phyloP scores from a whole-genome alignment of 2,329 filamentous ascomycete genomes.

The Curvularia sp. region DNA sequence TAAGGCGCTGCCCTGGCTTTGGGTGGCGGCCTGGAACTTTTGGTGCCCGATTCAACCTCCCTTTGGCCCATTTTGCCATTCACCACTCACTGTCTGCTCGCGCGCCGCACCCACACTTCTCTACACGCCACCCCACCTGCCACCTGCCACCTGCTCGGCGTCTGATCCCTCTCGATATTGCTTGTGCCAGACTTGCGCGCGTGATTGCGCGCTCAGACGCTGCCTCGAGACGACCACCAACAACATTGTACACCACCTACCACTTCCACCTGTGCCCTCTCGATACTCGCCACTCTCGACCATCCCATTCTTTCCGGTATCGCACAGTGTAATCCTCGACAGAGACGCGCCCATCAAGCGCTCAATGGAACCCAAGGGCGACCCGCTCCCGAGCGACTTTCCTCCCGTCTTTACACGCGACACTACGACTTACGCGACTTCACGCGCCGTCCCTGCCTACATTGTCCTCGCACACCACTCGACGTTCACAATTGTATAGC shows the following conservation, averaged over 20 bases:
- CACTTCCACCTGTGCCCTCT: background rate
- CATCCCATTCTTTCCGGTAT: background rate
- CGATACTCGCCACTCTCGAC: background rate
- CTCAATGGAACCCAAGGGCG: slow-evolving; percentile 45
- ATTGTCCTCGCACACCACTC: slow-evolving; percentile 13
- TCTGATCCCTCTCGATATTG: slow-evolving; percentile 24
- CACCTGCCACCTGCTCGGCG: background rate
- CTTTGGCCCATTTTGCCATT: slow-evolving; percentile 8
- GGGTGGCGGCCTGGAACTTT: background rate
- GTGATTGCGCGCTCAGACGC: background rate
- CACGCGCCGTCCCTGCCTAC: slow-evolving; percentile 10
- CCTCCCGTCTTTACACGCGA: slow-evolving; percentile 40
- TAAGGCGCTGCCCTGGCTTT: slow-evolving; percentile 15
- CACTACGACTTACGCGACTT: slow-evolving; percentile 13
- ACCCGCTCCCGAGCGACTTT: slow-evolving; percentile 48
- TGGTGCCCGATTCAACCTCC: slow-evolving; percentile 25
- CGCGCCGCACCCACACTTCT: background rate
- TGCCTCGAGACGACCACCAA: background rate
- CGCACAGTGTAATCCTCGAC: background rate
- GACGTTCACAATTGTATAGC: slow-evolving; percentile 15
- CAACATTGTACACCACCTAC: background rate
- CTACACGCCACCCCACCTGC: background rate
- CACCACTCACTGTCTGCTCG: slow-evolving; percentile 2
- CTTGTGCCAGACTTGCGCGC: slow-evolving; percentile 14
- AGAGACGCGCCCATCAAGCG: background rate